phyloP scores from a whole-genome alignment of 1,284 basidiomycete species.

The Tetrapyrgos nigripes region DNA sequence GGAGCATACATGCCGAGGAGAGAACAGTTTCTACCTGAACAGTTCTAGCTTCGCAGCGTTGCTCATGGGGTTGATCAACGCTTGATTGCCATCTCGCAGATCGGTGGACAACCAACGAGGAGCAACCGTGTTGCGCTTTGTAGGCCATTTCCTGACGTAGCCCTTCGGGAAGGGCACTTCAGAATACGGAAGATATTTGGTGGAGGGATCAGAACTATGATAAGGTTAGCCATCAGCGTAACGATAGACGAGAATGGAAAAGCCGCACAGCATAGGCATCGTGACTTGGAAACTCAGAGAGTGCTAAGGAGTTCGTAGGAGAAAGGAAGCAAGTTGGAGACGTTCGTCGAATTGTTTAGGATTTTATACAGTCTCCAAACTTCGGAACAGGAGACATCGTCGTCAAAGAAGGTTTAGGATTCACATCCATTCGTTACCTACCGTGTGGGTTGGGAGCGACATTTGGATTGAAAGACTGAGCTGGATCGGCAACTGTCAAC shows the following conservation, averaged over 20 bases:
- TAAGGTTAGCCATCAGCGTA: slow-evolving; percentile 9
- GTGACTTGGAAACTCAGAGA: slow-evolving; percentile 5
- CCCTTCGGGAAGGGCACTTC: slow-evolving; percentile 62
- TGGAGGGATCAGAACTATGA: slow-evolving; percentile 70
- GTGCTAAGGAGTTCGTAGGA: neutral
- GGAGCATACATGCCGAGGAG: neutral
- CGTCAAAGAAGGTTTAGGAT: neutral
- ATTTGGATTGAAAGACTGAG: too few relatives aligned
- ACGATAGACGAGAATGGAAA: neutral
- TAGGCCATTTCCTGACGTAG: slow-evolving; percentile 82
- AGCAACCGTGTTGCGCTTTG: slow-evolving; percentile 66
- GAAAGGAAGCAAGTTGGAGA: too few relatives aligned
- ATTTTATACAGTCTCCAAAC: slow-evolving; percentile 1
- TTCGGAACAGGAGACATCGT: neutral
- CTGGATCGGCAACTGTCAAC: too few relatives aligned
- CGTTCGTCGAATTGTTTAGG: neutral
- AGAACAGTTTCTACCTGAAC: slow-evolving; percentile 60
- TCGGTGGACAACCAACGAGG: slow-evolving; percentile 93
- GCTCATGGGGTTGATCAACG: slow-evolving; percentile 88
- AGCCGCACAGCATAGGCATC: slow-evolving; percentile 41
- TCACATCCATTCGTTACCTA: neutral
- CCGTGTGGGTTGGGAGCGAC: neutral
- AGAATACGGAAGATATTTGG: slow-evolving; percentile 78
- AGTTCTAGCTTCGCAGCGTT: slow-evolving; percentile 82
- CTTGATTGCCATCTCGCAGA: slow-evolving; percentile 91